Conservation (phyloP, 2,329 filamentous ascomycete species). For the Monilinia fructicola region DNA sequence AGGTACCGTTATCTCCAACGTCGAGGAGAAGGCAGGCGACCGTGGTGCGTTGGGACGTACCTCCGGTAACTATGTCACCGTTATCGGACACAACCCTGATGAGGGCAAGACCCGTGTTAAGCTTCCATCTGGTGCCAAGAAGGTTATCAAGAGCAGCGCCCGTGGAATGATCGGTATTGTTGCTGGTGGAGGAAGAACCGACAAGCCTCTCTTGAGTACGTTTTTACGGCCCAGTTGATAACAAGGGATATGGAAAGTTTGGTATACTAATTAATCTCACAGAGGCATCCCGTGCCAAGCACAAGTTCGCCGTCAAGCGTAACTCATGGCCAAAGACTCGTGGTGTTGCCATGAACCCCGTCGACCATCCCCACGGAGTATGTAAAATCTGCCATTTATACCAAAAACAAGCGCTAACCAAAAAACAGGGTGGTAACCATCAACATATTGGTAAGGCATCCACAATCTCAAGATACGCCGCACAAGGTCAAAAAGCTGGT, state of each 20-base stretch:
- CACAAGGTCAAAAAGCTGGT: slow-evolving; percentile 99
- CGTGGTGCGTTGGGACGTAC: slow-evolving; percentile 94
- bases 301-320: slow-evolving; percentile 99
- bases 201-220: slow-evolving; percentile 96
- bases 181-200: slow-evolving; percentile 97
- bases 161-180: slow-evolving; percentile 99
- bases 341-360: slow-evolving; percentile 99
- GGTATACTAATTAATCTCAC: slow-evolving; percentile 48
- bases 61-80: slow-evolving; percentile 98
- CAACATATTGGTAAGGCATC: slow-evolving; percentile 97
- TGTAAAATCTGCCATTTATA: slow-evolving; percentile 21
- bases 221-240: slow-evolving; percentile 34
- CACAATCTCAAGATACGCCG: slow-evolving; percentile 97
- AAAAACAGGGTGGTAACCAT: slow-evolving; percentile 78
- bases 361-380: slow-evolving; percentile 95
- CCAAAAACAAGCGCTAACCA: slow-evolving; percentile 46
- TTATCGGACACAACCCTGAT: slow-evolving; percentile 96
- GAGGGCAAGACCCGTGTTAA: slow-evolving; percentile 99
- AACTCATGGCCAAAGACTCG: slow-evolving; percentile 99
- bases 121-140: slow-evolving; percentile 98
- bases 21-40: slow-evolving; percentile 98
- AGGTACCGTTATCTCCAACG: slow-evolving; percentile 98
- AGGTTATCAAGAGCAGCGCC: slow-evolving; percentile 87
- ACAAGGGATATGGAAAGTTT: background rate
- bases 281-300: slow-evolving; percentile 99